Evolutionary conservation across 768 basidiomycete genomes (phyloP).

Genomic region (Peribolospora baueri): DNA sequence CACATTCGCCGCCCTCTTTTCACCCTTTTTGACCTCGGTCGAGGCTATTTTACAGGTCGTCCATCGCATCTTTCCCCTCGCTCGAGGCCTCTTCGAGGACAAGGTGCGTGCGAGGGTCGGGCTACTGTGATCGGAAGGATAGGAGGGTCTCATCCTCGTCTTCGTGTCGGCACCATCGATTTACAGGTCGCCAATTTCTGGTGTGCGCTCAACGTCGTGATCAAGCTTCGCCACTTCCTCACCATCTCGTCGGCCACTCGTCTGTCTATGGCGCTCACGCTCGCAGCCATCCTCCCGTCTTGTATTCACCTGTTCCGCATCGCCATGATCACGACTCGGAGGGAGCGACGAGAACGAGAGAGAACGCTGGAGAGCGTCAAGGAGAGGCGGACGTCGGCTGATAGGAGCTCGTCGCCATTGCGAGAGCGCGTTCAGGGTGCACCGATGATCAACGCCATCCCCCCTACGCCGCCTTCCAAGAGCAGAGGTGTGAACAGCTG

Average conservation of each 20-base stretch:
- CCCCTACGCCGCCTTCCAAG: too few relatives aligned
- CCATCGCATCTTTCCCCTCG: conserved; percentile 69
- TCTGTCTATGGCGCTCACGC: conserved; percentile 41
- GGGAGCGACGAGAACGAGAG: background rate
- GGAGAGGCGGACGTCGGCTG: background rate
- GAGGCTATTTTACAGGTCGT: conserved; percentile 37
- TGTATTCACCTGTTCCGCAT: conserved; percentile 4
- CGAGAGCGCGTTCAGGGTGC: too few relatives aligned
- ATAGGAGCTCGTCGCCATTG: background rate
- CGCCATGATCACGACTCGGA: conserved; percentile 12
- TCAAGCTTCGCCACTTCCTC: conserved; percentile 46
- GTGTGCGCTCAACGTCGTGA: conserved; percentile 69
- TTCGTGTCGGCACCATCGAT: conserved; percentile 11
- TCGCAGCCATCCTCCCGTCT: conserved; percentile 34
- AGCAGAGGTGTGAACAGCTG: background rate
- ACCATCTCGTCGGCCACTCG: conserved; percentile 28
- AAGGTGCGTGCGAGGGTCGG: conserved; percentile 21
- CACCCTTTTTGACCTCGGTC: conserved; percentile 39
- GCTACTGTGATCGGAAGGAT: too few relatives aligned
- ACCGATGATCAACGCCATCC: too few relatives aligned
- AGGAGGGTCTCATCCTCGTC: too few relatives aligned
- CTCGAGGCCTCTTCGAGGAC: conserved; percentile 74
- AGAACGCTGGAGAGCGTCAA: background rate
- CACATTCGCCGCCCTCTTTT: conserved; percentile 45
- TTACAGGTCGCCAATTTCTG: conserved; percentile 71